Percentiles rank a stretch among this genome's conserved stretches.
These are phyloP conservation scores for Trebouxia gelatinosa DNA, from an alignment of 163 green algal species.

Conservation along the genomic window DNA sequence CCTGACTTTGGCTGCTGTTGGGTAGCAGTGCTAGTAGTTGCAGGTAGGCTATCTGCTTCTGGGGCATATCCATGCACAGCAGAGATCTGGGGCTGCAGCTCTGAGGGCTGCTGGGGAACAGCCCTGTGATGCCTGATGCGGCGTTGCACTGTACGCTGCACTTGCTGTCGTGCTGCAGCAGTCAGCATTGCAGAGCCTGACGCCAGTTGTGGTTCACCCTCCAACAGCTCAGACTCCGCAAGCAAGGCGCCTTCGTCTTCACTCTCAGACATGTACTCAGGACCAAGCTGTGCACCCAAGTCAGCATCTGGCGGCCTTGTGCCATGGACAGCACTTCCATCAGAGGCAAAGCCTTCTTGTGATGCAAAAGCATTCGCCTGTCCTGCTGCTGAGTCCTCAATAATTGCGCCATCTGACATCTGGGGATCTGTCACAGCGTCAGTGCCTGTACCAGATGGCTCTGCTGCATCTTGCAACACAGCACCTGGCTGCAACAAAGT, in stretches of 20 bases:
- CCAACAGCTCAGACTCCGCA: too few relatives aligned
- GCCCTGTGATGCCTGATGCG: neutral
- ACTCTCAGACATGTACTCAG: neutral
- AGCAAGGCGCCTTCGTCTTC: neutral
- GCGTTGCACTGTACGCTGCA: neutral
- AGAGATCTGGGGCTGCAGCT: slow-evolving; percentile 16
- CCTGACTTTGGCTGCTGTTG: neutral
- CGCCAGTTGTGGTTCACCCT: too few relatives aligned
- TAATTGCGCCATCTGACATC: too few relatives aligned
- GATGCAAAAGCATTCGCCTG: too few relatives aligned
- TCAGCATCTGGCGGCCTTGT: neutral
- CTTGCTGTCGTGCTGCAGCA: neutral
- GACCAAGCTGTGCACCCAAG: neutral
- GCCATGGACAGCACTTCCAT: neutral
- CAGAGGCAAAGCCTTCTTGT: neutral
- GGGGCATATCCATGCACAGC: too few relatives aligned
- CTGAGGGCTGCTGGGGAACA: neutral
- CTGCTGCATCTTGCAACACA: too few relatives aligned
- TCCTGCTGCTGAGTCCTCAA: too few relatives aligned
- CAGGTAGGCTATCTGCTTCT: too few relatives aligned
- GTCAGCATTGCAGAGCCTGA: neutral
- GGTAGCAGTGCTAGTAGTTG: too few relatives aligned
- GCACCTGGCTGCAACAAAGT: too few relatives aligned
- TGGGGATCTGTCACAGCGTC: too few relatives aligned
- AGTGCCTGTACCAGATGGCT: too few relatives aligned